Base-by-base conservation (phyloP, 768 basidiomycete genomes). In the Suillus luteus region DNA sequence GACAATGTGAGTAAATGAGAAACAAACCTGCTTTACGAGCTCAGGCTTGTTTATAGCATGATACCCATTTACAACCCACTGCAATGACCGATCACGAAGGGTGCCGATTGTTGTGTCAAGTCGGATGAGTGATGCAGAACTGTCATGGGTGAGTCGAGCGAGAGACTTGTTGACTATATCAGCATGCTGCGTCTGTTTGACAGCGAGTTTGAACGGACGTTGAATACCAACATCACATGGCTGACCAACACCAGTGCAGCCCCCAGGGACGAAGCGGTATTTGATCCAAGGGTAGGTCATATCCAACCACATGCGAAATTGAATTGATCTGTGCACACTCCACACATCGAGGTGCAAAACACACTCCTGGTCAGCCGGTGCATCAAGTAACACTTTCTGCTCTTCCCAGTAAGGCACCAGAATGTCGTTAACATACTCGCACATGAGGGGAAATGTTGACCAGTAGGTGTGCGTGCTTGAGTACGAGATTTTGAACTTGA, bases 281-380 rank as follows among this genome's bases (percentile, higher is more conserved):
- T 49, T 49, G 14, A 49, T 49, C 48, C 48, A 49, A 49, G 48
- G 24, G 24, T 49, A 49, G 12, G 48, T 49, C 48, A 49, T 49
- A 49, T 49, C 48, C 48, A 24, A 2, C 24, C 48, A 49, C 2
- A 0, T 49, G 12, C 2, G 14, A 49, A 49, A 49, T 14, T 49
- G 48, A 24, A 49, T 49, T 6, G 24, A 49, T 49, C 48, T 24
- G 12, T 49, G 48, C 48, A 49, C 24, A 7, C 48, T 49, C 48
- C 24, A 49, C 12, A 49, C 44, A 22, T 46, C 0, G 4, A 46
- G 44, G 10, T 46, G 44, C 44, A 46, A 46, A 11, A 46, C 1
- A 46, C 44, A 46, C 44, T 46, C 44, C 44, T 46, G n/a, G 10
- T 46, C n/a, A 14, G 44, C 44, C 9, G 46, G 46, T 48, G 46